phyloP scores from a whole-genome alignment of 441 rosid genomes.

The Macaranga tanarius region DNA sequence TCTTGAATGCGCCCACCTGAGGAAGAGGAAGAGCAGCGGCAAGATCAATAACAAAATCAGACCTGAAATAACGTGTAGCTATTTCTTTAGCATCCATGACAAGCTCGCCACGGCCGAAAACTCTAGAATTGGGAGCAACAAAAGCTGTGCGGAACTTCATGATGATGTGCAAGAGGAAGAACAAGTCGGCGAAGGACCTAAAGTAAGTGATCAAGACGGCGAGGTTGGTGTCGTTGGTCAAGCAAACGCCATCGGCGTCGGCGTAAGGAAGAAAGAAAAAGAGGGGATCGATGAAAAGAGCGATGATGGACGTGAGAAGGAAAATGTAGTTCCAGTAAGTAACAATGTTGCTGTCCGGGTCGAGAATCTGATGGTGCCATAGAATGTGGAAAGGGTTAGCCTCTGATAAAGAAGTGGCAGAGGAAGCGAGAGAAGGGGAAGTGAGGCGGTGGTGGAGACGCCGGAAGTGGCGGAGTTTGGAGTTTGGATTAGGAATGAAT shows the following conservation, averaged over 20 bases:
- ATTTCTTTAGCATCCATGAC: conserved; percentile 69
- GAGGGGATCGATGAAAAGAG: conserved; percentile 83
- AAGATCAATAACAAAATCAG: conserved; percentile 64
- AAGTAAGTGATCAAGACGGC: conserved; percentile 57
- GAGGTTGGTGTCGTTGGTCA: conserved; percentile 41
- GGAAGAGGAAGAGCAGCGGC: conserved; percentile 90
- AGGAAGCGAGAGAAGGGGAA: conserved; percentile 36
- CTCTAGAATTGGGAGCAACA: conserved; percentile 68
- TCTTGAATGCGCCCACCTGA: conserved; percentile 41
- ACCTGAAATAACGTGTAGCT: conserved; percentile 60
- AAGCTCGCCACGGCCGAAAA: conserved; percentile 89
- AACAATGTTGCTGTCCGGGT: conserved; percentile 70
- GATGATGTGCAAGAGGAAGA: conserved; percentile 60
- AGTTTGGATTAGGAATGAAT: conserved; percentile 3
- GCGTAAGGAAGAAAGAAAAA: conserved; percentile 66
- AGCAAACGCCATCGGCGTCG: conserved; percentile 44
- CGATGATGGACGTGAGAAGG: conserved; percentile 66
- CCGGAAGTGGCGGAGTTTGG: conserved; percentile 23
- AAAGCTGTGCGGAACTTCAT: conserved; percentile 78
- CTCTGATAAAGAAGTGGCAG: conserved; percentile 32
- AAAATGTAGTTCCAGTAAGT: conserved; percentile 73
- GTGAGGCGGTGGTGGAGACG: conserved; percentile 30
- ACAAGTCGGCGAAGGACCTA: conserved; percentile 61
- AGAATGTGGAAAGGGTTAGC: conserved; percentile 45
- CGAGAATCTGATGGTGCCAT: conserved; percentile 60